Evolutionary conservation across 768 basidiomycete genomes (phyloP).

Genomic region (Leccinum subtestaceum): DNA sequence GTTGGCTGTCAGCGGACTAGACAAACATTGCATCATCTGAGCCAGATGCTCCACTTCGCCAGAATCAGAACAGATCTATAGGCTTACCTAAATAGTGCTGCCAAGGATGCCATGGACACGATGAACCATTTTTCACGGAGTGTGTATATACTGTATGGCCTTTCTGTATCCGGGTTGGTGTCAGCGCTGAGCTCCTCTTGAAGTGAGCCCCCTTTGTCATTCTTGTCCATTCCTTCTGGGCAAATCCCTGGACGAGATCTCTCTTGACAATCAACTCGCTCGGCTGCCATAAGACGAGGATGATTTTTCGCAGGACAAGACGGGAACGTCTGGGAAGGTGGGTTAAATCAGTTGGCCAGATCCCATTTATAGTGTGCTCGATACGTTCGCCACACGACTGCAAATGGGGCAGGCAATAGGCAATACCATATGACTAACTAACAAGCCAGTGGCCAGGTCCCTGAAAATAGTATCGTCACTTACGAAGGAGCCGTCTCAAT

Average conservation of each 20-base stretch:
- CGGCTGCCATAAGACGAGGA: neutral
- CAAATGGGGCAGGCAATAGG: neutral
- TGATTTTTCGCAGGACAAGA: neutral
- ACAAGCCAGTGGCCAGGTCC: neutral
- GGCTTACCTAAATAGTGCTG: conserved; percentile 59
- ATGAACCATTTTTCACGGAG: conserved; percentile 65
- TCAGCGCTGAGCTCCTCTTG: neutral
- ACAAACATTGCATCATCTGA: neutral
- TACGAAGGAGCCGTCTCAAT: too few relatives aligned
- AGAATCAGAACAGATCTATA: neutral
- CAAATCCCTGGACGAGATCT: neutral
- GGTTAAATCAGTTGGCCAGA: too few relatives aligned
- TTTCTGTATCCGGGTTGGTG: conserved; percentile 4
- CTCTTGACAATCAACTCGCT: conserved; percentile 5
- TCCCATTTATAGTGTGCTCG: neutral
- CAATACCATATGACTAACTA: neutral
- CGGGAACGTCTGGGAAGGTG: neutral
- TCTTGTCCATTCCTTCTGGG: neutral
- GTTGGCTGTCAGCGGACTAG: conserved; percentile 67
- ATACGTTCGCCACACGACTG: neutral
- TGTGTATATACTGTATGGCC: conserved; percentile 49
- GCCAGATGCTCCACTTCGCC: neutral
- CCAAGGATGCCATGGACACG: conserved; percentile 57
- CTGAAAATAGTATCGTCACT: neutral
- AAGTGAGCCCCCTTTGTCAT: neutral